Evolutionary conservation across 352 stramenopile species (phyloP).

Genomic region (Phytophthora foliorum): DNA sequence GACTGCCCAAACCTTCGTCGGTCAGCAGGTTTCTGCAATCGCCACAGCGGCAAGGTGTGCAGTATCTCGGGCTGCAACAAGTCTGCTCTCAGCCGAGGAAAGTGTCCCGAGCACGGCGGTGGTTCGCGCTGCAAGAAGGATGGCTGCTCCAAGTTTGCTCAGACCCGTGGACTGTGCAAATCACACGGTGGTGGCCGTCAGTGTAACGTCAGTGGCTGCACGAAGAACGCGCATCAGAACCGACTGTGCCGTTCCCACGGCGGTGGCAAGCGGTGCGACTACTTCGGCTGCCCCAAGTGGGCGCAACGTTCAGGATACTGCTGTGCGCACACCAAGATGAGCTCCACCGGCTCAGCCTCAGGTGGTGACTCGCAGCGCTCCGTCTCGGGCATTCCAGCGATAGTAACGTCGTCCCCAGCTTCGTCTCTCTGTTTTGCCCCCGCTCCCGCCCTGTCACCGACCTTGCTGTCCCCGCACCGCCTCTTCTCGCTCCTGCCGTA

Average conservation of each 20-base stretch:
- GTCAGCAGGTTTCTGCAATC: slow-evolving; percentile 84
- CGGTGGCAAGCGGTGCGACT: slow-evolving; percentile 85
- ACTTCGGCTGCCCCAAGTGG: slow-evolving; percentile 84
- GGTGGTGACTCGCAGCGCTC: slow-evolving; percentile 26
- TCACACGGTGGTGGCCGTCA: slow-evolving; percentile 84
- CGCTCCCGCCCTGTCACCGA: slow-evolving; percentile 51
- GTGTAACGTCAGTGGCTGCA: slow-evolving; percentile 80
- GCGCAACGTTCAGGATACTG: slow-evolving; percentile 88
- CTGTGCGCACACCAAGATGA: slow-evolving; percentile 84
- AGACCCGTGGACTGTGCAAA: slow-evolving; percentile 86
- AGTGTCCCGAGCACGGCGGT: slow-evolving; percentile 88
- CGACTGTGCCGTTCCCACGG: slow-evolving; percentile 85
- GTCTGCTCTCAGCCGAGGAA: slow-evolving; percentile 81
- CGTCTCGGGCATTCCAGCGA: slow-evolving; percentile 30
- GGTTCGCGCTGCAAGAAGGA: slow-evolving; percentile 87
- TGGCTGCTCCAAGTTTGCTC: slow-evolving; percentile 87
- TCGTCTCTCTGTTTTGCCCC: slow-evolving; percentile 44
- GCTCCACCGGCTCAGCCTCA: slow-evolving; percentile 22
- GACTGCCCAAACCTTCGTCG: slow-evolving; percentile 82
- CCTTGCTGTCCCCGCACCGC: slow-evolving; percentile 69
- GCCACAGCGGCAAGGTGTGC: slow-evolving; percentile 85
- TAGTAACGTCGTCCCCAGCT: slow-evolving; percentile 42
- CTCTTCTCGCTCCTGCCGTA: slow-evolving; percentile 72
- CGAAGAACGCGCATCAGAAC: slow-evolving; percentile 89
- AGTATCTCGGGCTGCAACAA: slow-evolving; percentile 75